Conservation (phyloP, 352 stramenopile genomes). For the Globisporangium radiosum region DNA sequence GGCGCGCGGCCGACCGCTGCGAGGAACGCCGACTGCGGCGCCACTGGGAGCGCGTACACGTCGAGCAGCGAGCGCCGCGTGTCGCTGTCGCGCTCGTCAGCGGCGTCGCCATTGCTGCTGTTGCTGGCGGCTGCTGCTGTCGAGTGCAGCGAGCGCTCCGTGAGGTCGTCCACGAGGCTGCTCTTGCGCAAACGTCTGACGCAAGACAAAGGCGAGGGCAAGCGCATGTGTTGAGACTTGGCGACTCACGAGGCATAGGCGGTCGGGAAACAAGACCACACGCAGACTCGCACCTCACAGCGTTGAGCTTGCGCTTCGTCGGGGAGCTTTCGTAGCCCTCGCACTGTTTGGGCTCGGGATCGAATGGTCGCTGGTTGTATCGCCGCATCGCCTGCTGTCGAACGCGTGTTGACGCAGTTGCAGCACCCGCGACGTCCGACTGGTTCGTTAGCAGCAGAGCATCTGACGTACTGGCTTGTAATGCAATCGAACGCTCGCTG, state of each 20-base stretch:
- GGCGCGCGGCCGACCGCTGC: constrained; percentile 15
- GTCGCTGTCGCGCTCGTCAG: background rate
- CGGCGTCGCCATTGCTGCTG: background rate
- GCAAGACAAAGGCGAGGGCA: background rate
- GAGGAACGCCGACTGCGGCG: constrained; percentile 18
- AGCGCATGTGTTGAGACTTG: background rate
- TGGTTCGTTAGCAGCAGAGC: background rate
- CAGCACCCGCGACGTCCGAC: background rate
- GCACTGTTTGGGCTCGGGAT: too few species aligned
- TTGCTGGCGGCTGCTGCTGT: background rate
- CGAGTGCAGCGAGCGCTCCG: background rate
- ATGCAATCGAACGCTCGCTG: too few species aligned
- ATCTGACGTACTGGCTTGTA: too few species aligned
- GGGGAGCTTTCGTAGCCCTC: constrained; percentile 12
- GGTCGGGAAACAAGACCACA: too few species aligned
- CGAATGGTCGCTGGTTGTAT: background rate
- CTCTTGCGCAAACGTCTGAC: constrained; percentile 15
- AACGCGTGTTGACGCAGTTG: background rate
- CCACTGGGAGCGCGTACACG: constrained; percentile 30
- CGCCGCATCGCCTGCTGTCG: background rate
- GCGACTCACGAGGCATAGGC: too few species aligned
- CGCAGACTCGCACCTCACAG: constrained; percentile 18
- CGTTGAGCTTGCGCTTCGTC: constrained; percentile 20
- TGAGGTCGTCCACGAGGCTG: constrained; percentile 13
- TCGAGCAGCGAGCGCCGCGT: constrained; percentile 24